Base-by-base conservation (phyloP, 768 basidiomycete genomes). In the Candolleomyces aberdarensis region DNA sequence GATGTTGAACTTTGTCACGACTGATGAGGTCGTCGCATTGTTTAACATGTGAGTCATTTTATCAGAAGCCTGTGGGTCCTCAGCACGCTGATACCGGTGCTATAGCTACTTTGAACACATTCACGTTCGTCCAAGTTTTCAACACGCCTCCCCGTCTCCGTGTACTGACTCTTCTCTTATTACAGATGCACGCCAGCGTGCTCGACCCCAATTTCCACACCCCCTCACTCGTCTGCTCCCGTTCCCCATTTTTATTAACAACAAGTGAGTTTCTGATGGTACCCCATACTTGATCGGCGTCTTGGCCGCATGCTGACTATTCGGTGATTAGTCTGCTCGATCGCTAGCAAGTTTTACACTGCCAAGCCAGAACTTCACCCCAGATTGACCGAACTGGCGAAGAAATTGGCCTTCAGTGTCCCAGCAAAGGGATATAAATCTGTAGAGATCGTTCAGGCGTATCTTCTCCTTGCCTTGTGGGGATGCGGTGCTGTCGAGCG, bases 401-500 rank as follows among this genome's bases (percentile, higher is more conserved):
- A 92, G 69, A 89, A 91, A 66, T 84, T 98, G 19, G 91, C 96
- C 0, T 98, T 96, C 73, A 85, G 80, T 62, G 91, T 94, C 14
- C 91, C 92, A 19, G 91, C 90, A 15, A 81, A 82, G 63, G 93
- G 93, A 0, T 94, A 92, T 79, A 96, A 96, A 74, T 91, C 88
- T n/a, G 85, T 94, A 48, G 94, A 95, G 75, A 94, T 96, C 62
- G 92, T 96, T 4, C 96, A 99, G 70, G 96, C 94, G 0, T 99
- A 97, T 72, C 77, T 98, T 19, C 78, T 99, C 9, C 85, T 98
- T 56, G 81, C 89, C 2, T 74, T 94, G 14, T 98, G 93, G 89
- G 94, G 95, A 6, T 89, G 93, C 65, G 95, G 95, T 20, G 95
- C 96, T 4, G 94, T 95, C 20, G 95, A 98, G 72, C 85, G 95